phyloP scores from a whole-genome alignment of 2,329 filamentous ascomycete species.

The Blumeriella jaapii region DNA sequence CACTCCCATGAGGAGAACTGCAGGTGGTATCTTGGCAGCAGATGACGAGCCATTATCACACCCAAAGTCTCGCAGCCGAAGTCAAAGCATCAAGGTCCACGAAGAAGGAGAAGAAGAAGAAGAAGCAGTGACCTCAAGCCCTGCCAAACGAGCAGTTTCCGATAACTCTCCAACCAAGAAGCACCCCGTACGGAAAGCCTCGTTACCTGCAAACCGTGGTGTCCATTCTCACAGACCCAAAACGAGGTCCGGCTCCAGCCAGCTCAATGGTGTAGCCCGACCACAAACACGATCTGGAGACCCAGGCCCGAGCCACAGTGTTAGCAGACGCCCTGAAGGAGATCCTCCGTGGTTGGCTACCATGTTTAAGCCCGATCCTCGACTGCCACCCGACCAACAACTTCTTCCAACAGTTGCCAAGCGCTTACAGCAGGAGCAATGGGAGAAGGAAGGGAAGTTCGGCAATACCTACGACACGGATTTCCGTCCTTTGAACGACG shows the following conservation, averaged over 20 bases:
- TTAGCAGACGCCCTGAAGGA: conserved; percentile 65
- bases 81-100: conserved; percentile 52
- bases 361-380: conserved; percentile 91
- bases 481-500: conserved; percentile 70
- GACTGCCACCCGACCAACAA: conserved; percentile 88
- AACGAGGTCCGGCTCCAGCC: conserved; percentile 46
- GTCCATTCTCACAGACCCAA: conserved; percentile 35
- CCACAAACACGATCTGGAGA: conserved; percentile 52
- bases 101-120: conserved; percentile 30
- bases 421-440: conserved; percentile 84
- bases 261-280: conserved; percentile 37
- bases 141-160: conserved; percentile 16
- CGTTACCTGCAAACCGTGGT: conserved; percentile 22
- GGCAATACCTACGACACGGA: conserved; percentile 79
- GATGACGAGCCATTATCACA: conserved; percentile 49
- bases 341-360: conserved; percentile 92
- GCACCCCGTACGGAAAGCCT: conserved; percentile 17
- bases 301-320: conserved; percentile 31
- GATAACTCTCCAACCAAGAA: conserved; percentile 46
- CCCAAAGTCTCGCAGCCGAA: conserved; percentile 55
- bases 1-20: conserved; percentile 51
- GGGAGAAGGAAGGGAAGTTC: conserved; percentile 83
- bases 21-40: conserved; percentile 38
- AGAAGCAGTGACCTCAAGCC: conserved; percentile 33
- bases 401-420: conserved; percentile 89